A percentile compares a stretch with the other conserved stretches of the same genome.
phyloP scores from a whole-genome alignment of 2,329 filamentous ascomycete species.

The Cryphonectria naterciae region DNA sequence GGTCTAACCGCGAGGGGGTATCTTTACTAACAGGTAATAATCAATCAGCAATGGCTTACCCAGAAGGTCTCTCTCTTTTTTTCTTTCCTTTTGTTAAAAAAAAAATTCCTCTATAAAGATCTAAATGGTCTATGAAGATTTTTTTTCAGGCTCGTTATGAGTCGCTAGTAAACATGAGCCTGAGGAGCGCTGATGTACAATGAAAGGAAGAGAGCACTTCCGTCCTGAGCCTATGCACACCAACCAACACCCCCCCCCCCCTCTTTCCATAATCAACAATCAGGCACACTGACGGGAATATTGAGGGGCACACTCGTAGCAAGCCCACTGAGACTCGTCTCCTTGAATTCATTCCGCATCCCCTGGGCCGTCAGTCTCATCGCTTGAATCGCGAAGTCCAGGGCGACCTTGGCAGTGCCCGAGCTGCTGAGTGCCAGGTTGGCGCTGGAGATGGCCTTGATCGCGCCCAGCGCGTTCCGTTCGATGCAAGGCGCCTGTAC shows the following conservation, averaged over 20 bases:
- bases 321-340: constrained; percentile 54
- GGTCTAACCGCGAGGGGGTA: neutral
- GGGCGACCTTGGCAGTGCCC: constrained; percentile 51
- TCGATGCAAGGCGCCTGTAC: constrained; percentile 58
- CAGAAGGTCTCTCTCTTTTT: neutral
- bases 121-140: neutral
- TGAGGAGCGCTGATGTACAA: neutral
- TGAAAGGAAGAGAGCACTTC: neutral
- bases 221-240: neutral
- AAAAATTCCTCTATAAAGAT: neutral
- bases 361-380: constrained; percentile 56
- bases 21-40: neutral
- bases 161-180: neutral
- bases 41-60: neutral
- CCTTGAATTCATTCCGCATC: constrained; percentile 59
- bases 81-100: no score
- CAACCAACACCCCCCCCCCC: no score
- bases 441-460: constrained; percentile 56
- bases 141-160: neutral
- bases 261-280: constrained; percentile 42
- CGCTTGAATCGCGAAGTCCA: constrained; percentile 55
- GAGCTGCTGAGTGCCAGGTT: constrained; percentile 53
- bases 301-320: constrained; percentile 55
- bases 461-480: constrained; percentile 53
- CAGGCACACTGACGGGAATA: constrained; percentile 57